Conservation (phyloP, 164 flowering plant species). For the Nymphaea thermarum region DNA sequence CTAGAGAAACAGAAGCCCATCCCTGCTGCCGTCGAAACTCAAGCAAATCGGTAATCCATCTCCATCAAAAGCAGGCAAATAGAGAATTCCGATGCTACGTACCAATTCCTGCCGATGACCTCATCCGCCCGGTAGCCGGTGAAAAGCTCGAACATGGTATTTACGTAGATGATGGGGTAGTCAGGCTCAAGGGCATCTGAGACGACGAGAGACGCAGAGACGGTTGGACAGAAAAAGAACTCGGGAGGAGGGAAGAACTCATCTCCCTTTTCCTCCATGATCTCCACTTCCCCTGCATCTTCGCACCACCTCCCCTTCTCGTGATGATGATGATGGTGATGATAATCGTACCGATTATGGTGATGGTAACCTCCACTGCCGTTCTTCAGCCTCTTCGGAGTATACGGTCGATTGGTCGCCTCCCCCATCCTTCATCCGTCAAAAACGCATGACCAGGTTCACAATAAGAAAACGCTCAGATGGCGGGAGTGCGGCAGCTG, state of each 20-base stretch:
- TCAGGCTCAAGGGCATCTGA: slow-evolving; percentile 81
- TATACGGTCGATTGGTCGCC: neutral
- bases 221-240: slow-evolving; percentile 21
- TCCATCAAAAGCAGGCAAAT: neutral
- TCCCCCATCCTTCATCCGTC: neutral
- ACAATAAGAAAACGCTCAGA: no score
- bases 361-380: neutral
- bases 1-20: no score
- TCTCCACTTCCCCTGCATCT: neutral
- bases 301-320: neutral
- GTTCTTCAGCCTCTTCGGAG: neutral
- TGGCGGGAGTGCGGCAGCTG: no score
- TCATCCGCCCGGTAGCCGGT: slow-evolving; percentile 86
- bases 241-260: neutral
- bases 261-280: neutral
- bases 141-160: slow-evolving; percentile 54
- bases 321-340: neutral
- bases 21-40: no score
- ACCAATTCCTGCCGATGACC: slow-evolving; percentile 88
- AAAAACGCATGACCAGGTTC: neutral
- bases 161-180: slow-evolving; percentile 76
- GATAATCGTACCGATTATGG: neutral
- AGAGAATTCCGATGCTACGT: neutral
- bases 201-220: slow-evolving; percentile 61
- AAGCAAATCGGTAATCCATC: neutral